Evolutionary conservation across 805 yeast genomes (phyloP).

Genomic region (Yamadazyma akitaensis): DNA sequence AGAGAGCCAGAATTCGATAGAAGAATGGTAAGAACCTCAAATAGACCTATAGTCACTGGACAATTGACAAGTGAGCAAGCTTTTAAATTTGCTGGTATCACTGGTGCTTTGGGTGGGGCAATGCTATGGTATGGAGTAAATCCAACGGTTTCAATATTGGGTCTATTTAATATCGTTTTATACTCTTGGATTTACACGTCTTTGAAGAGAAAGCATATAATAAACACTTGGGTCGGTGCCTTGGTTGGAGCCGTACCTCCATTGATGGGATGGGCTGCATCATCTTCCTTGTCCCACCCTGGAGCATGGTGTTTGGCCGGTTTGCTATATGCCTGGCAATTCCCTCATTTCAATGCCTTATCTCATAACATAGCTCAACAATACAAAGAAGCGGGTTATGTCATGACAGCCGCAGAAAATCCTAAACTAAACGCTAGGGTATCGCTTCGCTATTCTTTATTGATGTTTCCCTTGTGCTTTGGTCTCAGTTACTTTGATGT

Average conservation of each 20-base stretch:
- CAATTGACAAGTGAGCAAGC: slow-evolving; percentile 73
- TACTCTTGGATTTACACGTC: slow-evolving; percentile 93
- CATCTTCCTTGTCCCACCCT: slow-evolving; percentile 74
- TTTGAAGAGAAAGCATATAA: slow-evolving; percentile 74
- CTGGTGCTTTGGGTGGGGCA: slow-evolving; percentile 70
- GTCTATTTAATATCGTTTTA: slow-evolving; percentile 71
- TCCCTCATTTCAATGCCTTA: slow-evolving; percentile 93
- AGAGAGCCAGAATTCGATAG: slow-evolving; percentile 89
- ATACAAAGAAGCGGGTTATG: slow-evolving; percentile 89
- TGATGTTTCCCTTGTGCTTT: slow-evolving; percentile 91
- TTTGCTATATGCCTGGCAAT: slow-evolving; percentile 93
- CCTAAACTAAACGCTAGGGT: slow-evolving; percentile 93
- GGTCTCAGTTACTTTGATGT: slow-evolving; percentile 76
- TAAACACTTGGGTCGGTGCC: slow-evolving; percentile 98
- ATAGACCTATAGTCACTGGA: slow-evolving; percentile 89
- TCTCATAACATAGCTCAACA: slow-evolving; percentile 86
- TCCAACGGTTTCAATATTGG: slow-evolving; percentile 78
- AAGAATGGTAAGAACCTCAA: slow-evolving; percentile 81
- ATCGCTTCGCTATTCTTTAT: slow-evolving; percentile 81
- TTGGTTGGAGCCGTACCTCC: slow-evolving; percentile 99
- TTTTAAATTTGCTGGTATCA: slow-evolving; percentile 67
- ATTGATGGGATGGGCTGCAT: slow-evolving; percentile 96
- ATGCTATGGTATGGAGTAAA: slow-evolving; percentile 79
- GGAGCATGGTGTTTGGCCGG: slow-evolving; percentile 96
- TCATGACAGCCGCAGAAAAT: slow-evolving; percentile 94